Evolutionary conservation across 345 rosid genomes (phyloP).

Genomic region (Dovyalis caffra): DNA sequence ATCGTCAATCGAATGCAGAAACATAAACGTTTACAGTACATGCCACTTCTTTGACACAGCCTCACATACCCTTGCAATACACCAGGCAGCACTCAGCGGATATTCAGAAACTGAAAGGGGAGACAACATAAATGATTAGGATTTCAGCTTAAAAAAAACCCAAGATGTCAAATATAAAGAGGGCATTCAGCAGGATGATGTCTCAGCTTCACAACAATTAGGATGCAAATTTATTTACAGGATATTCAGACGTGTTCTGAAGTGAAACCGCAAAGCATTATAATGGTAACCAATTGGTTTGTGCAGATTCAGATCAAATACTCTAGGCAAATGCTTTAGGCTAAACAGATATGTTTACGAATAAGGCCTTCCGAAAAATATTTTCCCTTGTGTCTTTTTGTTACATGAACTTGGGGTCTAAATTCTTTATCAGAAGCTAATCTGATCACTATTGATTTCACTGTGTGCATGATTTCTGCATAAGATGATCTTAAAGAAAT

Average conservation of each 20-base stretch:
- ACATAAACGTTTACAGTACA: neutral
- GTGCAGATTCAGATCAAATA: too few species aligned
- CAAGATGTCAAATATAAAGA: neutral
- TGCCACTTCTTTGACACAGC: conserved; percentile 32
- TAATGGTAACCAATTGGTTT: neutral
- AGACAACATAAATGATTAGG: neutral
- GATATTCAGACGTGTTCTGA: neutral
- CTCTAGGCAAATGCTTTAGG: neutral
- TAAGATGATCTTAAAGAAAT: neutral
- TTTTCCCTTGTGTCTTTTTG: too few species aligned
- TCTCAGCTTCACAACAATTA: neutral
- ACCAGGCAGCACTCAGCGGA: conserved; percentile 83
- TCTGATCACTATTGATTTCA: neutral
- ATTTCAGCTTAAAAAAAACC: neutral
- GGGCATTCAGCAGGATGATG: neutral
- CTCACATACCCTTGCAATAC: conserved; percentile 75
- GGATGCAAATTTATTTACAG: neutral
- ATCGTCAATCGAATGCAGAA: neutral
- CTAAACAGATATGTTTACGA: neutral
- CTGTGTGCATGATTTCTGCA: neutral
- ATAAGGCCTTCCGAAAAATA: neutral
- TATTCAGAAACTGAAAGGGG: conserved; percentile 70
- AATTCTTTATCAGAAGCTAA: neutral
- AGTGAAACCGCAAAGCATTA: neutral
- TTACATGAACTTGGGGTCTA: neutral